A percentile compares a stretch with the other conserved stretches of the same genome.
These are phyloP conservation scores for Primulina huaijiensis DNA, from an alignment of 257 asterid genomes.

Conservation along the genomic window DNA sequence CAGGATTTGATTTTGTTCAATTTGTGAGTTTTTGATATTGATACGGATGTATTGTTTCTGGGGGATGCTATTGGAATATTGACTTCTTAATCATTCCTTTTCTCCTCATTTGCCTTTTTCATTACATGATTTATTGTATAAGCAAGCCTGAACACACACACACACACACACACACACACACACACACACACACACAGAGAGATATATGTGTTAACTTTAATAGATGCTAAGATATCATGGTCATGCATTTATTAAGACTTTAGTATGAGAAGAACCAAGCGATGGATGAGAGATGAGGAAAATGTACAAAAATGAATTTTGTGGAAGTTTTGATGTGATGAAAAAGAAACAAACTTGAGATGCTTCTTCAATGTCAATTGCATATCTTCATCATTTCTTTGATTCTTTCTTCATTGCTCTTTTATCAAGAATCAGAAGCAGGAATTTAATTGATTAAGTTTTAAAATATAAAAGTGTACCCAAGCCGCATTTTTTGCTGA, in stretches of 20 bases:
- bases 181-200: no score
- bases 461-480: neutral
- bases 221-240: neutral
- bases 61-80: neutral
- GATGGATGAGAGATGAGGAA: no score
- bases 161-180: no score
- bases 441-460: neutral
- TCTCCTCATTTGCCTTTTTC: neutral
- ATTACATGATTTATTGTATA: conserved; percentile 11
- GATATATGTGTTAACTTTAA: neutral
- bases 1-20: conserved; percentile 28
- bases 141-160: neutral
- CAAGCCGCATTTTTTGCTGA: neutral
- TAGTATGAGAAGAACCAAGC: no score
- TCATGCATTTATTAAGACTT: neutral
- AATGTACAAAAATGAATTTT: no score
- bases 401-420: neutral
- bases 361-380: neutral
- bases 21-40: conserved; percentile 21
- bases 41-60: neutral
- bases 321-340: neutral
- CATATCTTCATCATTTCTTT: no score
- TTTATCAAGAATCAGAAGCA: neutral
- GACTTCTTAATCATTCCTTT: neutral
- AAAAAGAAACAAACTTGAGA: no score